These are phyloP conservation scores for Phialemonium atrogriseum DNA, from an alignment of 2,329 filamentous ascomycete species.

Conservation along the genomic window DNA sequence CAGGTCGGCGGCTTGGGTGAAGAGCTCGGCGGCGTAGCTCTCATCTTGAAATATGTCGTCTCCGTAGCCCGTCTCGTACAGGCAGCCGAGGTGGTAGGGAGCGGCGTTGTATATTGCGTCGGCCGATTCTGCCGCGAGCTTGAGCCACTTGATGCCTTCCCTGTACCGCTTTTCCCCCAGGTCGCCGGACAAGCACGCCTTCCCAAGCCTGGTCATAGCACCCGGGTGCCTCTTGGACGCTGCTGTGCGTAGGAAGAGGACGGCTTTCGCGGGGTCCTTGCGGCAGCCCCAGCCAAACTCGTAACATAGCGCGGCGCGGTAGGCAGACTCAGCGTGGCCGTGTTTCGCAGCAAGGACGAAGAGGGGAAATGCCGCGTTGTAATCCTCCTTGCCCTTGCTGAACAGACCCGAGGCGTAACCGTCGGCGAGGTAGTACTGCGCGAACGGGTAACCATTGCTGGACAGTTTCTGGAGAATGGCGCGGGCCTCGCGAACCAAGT, in stretches of 20 bases:
- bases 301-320: slow-evolving; percentile 88
- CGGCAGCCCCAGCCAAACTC: slow-evolving; percentile 97
- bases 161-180: slow-evolving; percentile 80
- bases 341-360: slow-evolving; percentile 94
- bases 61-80: slow-evolving; percentile 91
- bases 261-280: slow-evolving; percentile 82
- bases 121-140: slow-evolving; percentile 81
- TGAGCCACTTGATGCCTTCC: slow-evolving; percentile 94
- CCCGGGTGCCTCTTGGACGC: slow-evolving; percentile 93
- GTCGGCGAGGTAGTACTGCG: slow-evolving; percentile 94
- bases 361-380: slow-evolving; percentile 83
- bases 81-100: slow-evolving; percentile 78
- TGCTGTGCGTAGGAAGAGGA: slow-evolving; percentile 84
- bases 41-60: slow-evolving; percentile 91
- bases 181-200: slow-evolving; percentile 83
- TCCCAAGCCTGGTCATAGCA: slow-evolving; percentile 84
- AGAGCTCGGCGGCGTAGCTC: slow-evolving; percentile 83
- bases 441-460: slow-evolving; percentile 87
- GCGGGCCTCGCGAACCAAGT: slow-evolving; percentile 78
- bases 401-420: slow-evolving; percentile 92
- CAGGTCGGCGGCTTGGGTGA: slow-evolving; percentile 88
- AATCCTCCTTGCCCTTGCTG: slow-evolving; percentile 87
- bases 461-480: slow-evolving; percentile 80
- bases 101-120: slow-evolving; percentile 88
- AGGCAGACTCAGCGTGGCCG: slow-evolving; percentile 92